A percentile compares a stretch with the other conserved stretches of the same genome.
These are phyloP conservation scores for Lodderomyces pseudojiufengensis DNA, from an alignment of 1,139 yeast genomes.

Conservation along the genomic window DNA sequence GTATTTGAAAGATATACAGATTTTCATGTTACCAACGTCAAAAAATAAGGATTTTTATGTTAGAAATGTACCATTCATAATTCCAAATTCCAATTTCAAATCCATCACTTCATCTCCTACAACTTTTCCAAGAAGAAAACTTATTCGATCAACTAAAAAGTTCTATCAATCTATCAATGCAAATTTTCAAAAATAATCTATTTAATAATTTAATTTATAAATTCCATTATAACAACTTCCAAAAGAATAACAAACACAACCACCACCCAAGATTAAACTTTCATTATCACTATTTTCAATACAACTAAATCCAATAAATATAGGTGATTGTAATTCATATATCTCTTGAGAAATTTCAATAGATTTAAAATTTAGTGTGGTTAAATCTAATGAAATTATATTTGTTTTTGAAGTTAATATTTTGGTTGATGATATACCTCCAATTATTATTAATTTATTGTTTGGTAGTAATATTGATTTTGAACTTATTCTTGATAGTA, in stretches of 20 bases:
- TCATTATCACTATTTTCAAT: conserved; percentile 18
- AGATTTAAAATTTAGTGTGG: conserved; percentile 15
- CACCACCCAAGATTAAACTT: conserved; percentile 55
- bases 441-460: conserved; percentile 43
- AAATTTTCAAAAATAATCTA: too few species aligned
- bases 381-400: conserved; percentile 17
- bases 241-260: conserved; percentile 81
- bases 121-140: too few species aligned
- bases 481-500: conserved; percentile 45
- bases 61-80: too few species aligned
- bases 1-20: too few species aligned
- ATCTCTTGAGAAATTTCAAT: conserved; percentile 28
- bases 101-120: too few species aligned
- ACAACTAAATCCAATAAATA: conserved; percentile 59
- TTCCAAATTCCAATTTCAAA: too few species aligned
- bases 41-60: too few species aligned
- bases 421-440: conserved; percentile 53
- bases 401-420: conserved; percentile 31
- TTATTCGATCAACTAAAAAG: too few species aligned
- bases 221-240: conserved; percentile 62
- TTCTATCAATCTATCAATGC: too few species aligned
- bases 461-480: conserved; percentile 25
- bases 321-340: conserved; percentile 43
- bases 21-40: too few species aligned
- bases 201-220: conserved; percentile 11